phyloP scores from a whole-genome alignment of 768 basidiomycete species.

The Ramaria sp. region DNA sequence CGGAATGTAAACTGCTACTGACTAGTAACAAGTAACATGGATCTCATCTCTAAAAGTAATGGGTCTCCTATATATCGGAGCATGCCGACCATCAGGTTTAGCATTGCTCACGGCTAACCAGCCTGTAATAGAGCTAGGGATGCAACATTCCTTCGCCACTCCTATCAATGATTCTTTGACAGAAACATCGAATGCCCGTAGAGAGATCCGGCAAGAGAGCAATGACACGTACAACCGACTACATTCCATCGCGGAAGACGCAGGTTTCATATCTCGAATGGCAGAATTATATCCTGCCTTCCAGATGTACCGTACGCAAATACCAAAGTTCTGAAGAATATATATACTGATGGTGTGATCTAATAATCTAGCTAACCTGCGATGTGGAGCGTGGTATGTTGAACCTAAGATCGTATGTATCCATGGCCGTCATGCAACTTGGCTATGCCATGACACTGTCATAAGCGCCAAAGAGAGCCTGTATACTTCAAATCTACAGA shows the following conservation, averaged over 20 bases:
- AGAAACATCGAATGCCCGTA: constrained; percentile 21
- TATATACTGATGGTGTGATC: not conserved
- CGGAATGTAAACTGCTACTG: no score
- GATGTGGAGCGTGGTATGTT: constrained; percentile 93
- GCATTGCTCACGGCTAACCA: no score
- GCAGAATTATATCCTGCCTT: constrained; percentile 34
- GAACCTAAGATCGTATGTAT: constrained; percentile 49
- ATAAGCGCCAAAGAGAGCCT: constrained; percentile 10
- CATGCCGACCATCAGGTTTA: no score
- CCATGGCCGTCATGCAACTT: constrained; percentile 5
- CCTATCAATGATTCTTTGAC: not conserved
- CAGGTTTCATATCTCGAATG: constrained; percentile 52
- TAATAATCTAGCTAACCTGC: constrained; percentile 58
- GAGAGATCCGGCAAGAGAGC: constrained; percentile 53
- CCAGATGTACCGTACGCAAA: constrained; percentile 44
- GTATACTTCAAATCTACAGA: constrained; percentile 93
- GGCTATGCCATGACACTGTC: constrained; percentile 12
- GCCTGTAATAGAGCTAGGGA: constrained; percentile 6
- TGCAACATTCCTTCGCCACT: not conserved
- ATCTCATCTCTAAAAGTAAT: no score
- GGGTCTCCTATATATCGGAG: no score
- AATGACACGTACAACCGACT: constrained; percentile 78
- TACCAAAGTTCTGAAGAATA: not conserved
- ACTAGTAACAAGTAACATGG: no score
- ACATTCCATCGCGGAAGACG: constrained; percentile 76